A percentile compares a stretch with the other conserved stretches of the same genome.
Conservation (phyloP, 257 asterid species). For the Gentiana macrophylla region DNA sequence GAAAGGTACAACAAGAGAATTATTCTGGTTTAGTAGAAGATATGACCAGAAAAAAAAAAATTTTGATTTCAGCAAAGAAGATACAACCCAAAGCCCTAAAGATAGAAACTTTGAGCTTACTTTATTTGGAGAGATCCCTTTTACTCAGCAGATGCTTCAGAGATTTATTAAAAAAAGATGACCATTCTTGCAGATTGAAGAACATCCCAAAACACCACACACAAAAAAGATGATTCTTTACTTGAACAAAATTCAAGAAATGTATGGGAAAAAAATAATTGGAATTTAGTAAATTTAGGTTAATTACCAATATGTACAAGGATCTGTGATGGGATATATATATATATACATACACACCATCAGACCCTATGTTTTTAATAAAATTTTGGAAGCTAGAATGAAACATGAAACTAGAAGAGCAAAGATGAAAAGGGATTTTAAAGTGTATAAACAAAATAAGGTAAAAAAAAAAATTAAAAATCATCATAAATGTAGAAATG, state of each 20-base stretch:
- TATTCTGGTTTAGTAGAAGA: too few relatives aligned
- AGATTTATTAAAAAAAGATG: too few relatives aligned
- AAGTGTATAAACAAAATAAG: conserved; percentile 8
- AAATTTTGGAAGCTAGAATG: conserved; percentile 7
- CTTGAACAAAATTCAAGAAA: not conserved
- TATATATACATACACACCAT: not conserved
- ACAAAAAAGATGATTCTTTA: too few relatives aligned
- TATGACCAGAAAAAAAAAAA: too few relatives aligned
- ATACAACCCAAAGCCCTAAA: too few relatives aligned
- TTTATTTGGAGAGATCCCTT: too few relatives aligned
- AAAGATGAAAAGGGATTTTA: conserved; percentile 3
- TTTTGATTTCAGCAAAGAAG: too few relatives aligned
- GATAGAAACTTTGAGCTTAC: too few relatives aligned
- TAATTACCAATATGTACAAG: not conserved
- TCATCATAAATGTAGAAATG: conserved; percentile 48
- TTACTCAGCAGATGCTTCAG: too few relatives aligned
- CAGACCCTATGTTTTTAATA: not conserved
- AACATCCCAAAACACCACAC: too few relatives aligned
- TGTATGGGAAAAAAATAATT: not conserved
- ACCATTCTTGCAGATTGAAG: too few relatives aligned
- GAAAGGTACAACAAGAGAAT: too few relatives aligned
- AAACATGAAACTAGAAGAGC: conserved; percentile 13
- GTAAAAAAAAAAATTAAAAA: conserved; percentile 20
- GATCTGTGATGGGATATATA: not conserved
- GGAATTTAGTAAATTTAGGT: not conserved